Percentiles rank a stretch among this genome's conserved stretches.
These are phyloP conservation scores for Saprolegnia diclina DNA, from an alignment of 352 stramenopile species.

Conservation along the genomic window DNA sequence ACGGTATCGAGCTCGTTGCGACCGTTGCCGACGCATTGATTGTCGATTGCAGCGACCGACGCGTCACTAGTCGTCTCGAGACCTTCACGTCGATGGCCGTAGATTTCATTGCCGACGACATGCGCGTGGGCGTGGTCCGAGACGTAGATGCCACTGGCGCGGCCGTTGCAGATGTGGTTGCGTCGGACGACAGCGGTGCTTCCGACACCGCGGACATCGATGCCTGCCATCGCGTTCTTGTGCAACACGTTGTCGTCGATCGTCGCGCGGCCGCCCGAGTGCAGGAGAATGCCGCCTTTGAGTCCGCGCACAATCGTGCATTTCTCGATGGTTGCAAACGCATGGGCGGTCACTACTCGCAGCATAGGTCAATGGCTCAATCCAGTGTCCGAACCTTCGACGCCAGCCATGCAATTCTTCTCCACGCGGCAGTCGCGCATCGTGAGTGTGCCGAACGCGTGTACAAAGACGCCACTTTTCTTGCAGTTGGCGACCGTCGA, in stretches of 20 bases:
- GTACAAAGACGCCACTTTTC: constrained; percentile 16
- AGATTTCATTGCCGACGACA: neutral
- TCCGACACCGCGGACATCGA: constrained; percentile 14
- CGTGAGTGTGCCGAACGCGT: neutral
- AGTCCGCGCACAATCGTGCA: neutral
- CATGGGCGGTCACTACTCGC: constrained; percentile 10
- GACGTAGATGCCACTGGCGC: constrained; percentile 11
- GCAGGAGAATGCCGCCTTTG: constrained; percentile 14
- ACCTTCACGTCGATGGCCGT: neutral
- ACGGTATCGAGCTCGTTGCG: neutral
- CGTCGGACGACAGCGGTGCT: neutral
- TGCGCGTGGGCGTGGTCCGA: neutral
- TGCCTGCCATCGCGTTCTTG: constrained; percentile 9
- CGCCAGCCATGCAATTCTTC: constrained; percentile 13
- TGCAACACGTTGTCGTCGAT: neutral
- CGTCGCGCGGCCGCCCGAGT: neutral
- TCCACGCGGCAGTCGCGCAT: constrained; percentile 2
- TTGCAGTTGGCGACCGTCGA: neutral
- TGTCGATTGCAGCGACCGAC: neutral
- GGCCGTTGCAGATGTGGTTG: constrained; percentile 24
- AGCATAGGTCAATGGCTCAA: neutral
- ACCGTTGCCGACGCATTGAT: neutral
- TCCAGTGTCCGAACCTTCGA: constrained; percentile 7
- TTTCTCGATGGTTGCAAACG: neutral
- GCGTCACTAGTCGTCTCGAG: constrained; percentile 3